These are phyloP conservation scores for Vinca minor DNA, from an alignment of 257 asterid species.

Conservation along the genomic window DNA sequence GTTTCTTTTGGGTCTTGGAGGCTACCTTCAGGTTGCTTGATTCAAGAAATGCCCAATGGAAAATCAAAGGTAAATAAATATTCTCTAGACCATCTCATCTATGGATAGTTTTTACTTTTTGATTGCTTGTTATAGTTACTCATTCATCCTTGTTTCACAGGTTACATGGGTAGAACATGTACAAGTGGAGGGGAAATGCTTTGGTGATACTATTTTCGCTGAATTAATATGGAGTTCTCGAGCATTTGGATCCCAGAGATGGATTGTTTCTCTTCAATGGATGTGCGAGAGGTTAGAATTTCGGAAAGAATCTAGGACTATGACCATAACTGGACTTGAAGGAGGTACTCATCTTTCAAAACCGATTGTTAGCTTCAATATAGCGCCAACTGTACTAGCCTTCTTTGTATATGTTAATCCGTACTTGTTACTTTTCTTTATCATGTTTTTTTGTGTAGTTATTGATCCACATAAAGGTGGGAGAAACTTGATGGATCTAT, in stretches of 20 bases:
- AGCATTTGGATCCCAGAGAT: constrained; percentile 71
- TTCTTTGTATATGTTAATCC: too few relatives aligned
- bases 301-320: constrained; percentile 25
- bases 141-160: constrained; percentile 21
- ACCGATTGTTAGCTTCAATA: neutral
- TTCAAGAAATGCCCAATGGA: too few relatives aligned
- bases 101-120: too few relatives aligned
- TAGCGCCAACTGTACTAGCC: neutral
- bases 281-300: constrained; percentile 53
- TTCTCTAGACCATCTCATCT: too few relatives aligned
- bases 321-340: constrained; percentile 33
- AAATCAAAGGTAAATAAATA: too few relatives aligned
- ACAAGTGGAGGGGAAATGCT: constrained; percentile 56
- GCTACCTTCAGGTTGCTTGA: too few relatives aligned
- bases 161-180: constrained; percentile 81
- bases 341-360: constrained; percentile 31
- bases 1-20: constrained; percentile 27
- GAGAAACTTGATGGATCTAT: constrained; percentile 43
- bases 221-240: constrained; percentile 40
- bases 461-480: constrained; percentile 35
- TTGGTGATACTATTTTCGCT: constrained; percentile 46
- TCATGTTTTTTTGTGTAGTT: constrained; percentile 22
- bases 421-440: neutral
- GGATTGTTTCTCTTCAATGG: constrained; percentile 52
- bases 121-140: neutral